phyloP scores from a whole-genome alignment of 169 alveolate species.

The Cryptosporidium bovis region DNA sequence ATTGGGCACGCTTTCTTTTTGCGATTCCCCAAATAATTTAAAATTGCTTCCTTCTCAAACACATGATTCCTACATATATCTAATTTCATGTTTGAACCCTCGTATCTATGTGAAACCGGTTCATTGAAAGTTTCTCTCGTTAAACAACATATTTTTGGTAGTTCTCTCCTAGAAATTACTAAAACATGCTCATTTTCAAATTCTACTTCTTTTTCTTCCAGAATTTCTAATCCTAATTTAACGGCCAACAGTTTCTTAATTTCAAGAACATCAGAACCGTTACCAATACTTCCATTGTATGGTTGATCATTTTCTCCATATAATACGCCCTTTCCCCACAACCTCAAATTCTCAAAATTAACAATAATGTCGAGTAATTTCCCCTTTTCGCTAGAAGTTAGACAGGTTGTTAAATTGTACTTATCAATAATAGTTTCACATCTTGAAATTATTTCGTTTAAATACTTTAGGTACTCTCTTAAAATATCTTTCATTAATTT shows the following conservation, averaged over 20 bases:
- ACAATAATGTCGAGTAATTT: constrained; percentile 4
- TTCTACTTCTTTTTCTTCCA: constrained; percentile 4
- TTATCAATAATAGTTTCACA: constrained; percentile 1
- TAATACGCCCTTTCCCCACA: constrained; percentile 43
- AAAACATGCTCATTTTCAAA: constrained; percentile 19
- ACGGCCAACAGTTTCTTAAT: constrained; percentile 3
- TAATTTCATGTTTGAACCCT: neutral
- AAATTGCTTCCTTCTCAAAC: constrained; percentile 50
- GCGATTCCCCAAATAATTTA: constrained; percentile 40
- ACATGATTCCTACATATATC: constrained; percentile 55
- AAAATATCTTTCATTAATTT: constrained; percentile 18
- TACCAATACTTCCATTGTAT: neutral
- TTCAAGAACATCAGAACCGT: neutral
- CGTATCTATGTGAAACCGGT: constrained; percentile 67
- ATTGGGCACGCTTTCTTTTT: constrained; percentile 67
- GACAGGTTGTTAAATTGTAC: neutral
- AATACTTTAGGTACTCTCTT: constrained; percentile 12
- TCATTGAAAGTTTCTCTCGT: constrained; percentile 38
- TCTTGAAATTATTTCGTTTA: constrained; percentile 18
- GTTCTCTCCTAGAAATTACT: constrained; percentile 23
- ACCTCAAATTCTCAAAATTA: constrained; percentile 28
- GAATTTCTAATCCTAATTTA: neutral
- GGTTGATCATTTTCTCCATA: constrained; percentile 19
- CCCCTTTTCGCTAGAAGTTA: constrained; percentile 8
- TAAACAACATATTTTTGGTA: constrained; percentile 53